Percentiles rank a stretch among this genome's conserved stretches.
Evolutionary conservation across 2,329 filamentous ascomycete species (phyloP).

Genomic region (Trichoderma aggressivum): DNA sequence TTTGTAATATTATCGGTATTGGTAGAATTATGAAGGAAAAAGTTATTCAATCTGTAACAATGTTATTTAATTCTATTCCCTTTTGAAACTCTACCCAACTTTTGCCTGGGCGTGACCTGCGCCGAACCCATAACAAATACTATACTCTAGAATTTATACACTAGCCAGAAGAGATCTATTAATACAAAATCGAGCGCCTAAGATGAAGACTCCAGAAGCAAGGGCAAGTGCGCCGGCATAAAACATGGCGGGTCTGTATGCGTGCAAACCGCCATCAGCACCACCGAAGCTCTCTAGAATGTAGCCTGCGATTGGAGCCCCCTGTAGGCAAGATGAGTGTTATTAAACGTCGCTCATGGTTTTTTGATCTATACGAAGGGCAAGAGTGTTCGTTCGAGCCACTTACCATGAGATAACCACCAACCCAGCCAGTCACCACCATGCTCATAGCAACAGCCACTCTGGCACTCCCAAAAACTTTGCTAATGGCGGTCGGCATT

Average conservation of each 20-base stretch:
- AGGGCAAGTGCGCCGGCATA: conserved; percentile 54
- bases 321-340: conserved; percentile 29
- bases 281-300: conserved; percentile 52
- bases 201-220: conserved; percentile 40
- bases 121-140: background rate
- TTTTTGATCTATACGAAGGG: background rate
- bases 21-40: background rate
- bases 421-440: conserved; percentile 57
- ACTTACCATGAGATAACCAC: conserved; percentile 54
- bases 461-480: conserved; percentile 51
- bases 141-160: background rate
- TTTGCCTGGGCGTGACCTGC: background rate
- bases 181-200: conserved; percentile 41
- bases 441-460: conserved; percentile 57
- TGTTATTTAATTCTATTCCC: background rate
- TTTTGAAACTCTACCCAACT: background rate
- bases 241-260: conserved; percentile 57
- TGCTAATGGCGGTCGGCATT: conserved; percentile 58
- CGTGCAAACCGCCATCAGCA: conserved; percentile 42
- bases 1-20: background rate
- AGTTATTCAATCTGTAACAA: background rate
- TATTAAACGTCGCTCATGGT: background rate
- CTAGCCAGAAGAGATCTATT: conserved; percentile 34
- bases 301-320: conserved; percentile 57
- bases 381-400: background rate